Conservation (phyloP, 2,329 filamentous ascomycete species). For the Talaromyces sp. region DNA sequence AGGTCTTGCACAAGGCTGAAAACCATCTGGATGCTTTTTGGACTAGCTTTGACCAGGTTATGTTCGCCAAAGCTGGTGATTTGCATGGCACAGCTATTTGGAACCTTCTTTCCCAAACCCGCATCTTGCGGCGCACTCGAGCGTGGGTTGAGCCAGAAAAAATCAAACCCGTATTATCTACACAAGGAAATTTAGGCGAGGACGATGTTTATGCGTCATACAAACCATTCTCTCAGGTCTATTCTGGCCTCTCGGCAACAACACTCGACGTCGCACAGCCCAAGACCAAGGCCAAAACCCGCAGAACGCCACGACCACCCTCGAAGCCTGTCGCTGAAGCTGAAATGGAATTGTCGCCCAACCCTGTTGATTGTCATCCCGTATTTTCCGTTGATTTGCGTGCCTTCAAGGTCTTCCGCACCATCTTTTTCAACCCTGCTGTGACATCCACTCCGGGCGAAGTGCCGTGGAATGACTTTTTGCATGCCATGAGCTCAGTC, state of each 20-base stretch:
- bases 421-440: conserved; percentile 35
- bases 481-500: conserved; percentile 45
- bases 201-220: too few relatives aligned
- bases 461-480: conserved; percentile 48
- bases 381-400: background rate
- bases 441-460: conserved; percentile 39
- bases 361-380: background rate
- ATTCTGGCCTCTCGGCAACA: too few relatives aligned
- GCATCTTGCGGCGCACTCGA: background rate
- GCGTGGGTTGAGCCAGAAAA: background rate
- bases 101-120: too few relatives aligned
- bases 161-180: background rate
- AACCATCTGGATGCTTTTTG: background rate
- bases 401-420: conserved; percentile 27
- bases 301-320: background rate
- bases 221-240: too few relatives aligned
- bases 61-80: too few relatives aligned
- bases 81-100: too few relatives aligned
- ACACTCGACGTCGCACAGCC: background rate
- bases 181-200: too few relatives aligned
- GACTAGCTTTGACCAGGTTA: background rate
- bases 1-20: background rate
- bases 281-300: background rate
- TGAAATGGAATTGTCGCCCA: background rate
- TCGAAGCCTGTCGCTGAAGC: too few relatives aligned